Conservation (phyloP, 2,329 filamentous ascomycete genomes). For the Sporothrix luriei region DNA sequence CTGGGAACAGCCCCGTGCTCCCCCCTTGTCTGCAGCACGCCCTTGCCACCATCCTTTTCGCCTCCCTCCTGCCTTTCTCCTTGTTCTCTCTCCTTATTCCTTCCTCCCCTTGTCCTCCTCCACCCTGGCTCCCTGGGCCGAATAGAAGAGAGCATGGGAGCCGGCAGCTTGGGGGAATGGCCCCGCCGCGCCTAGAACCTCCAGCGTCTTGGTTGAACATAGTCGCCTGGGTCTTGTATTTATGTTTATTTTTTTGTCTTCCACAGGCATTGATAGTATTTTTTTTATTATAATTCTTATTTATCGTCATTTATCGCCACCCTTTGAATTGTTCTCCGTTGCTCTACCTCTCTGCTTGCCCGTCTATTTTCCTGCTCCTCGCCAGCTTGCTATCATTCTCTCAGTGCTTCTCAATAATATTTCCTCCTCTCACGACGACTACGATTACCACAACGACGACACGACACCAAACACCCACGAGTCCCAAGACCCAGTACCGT, state of each 20-base stretch:
- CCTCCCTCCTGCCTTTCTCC: slow-evolving; percentile 1
- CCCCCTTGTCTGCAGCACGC: not conserved
- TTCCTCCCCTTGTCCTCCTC: slow-evolving; percentile 1
- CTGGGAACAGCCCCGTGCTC: too few species aligned
- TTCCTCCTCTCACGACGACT: not conserved
- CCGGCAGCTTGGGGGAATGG: slow-evolving; percentile 26
- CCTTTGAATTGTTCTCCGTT: not conserved
- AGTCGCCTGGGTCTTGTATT: not conserved
- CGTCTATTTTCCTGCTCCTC: not conserved
- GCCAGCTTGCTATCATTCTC: not conserved
- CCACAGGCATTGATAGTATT: not conserved
- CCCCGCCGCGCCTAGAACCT: slow-evolving; percentile 23
- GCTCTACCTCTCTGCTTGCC: not conserved
- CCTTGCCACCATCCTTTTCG: slow-evolving; percentile 11
- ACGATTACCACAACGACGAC: not conserved
- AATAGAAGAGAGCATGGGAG: slow-evolving; percentile 9
- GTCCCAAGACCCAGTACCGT: not conserved
- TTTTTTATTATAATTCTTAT: not conserved
- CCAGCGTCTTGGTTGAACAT: not conserved
- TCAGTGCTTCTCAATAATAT: not conserved
- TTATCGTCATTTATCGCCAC: too few species aligned
- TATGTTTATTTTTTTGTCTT: not conserved
- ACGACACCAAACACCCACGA: too few species aligned
- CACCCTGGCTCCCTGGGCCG: not conserved
- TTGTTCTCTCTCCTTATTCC: not conserved